Conservation (phyloP, 2,329 filamentous ascomycete species). For the Fusarium fujikuroi region DNA sequence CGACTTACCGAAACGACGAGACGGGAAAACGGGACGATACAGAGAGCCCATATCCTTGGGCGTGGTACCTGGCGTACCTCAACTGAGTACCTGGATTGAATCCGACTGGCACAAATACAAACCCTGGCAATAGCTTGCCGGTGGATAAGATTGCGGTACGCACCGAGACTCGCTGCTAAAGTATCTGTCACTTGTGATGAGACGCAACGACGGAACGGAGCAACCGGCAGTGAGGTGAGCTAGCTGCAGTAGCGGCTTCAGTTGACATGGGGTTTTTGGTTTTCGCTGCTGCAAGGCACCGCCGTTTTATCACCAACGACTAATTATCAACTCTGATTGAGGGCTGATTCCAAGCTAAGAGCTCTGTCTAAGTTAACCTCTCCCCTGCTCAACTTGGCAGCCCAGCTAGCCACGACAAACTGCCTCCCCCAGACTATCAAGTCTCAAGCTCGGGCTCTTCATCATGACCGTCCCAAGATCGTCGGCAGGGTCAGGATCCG, state of each 20-base stretch:
- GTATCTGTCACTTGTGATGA: neutral
- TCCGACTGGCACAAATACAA: slow-evolving; percentile 11
- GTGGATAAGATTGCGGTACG: slow-evolving; percentile 8
- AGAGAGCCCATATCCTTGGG: slow-evolving; percentile 10
- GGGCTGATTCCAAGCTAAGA: neutral
- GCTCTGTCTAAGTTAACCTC: neutral
- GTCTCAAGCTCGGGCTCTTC: slow-evolving; percentile 15
- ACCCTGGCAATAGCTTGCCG: neutral
- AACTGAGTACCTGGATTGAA: neutral
- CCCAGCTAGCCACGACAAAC: neutral
- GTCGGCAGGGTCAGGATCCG: slow-evolving; percentile 23
- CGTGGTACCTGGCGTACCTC: slow-evolving; percentile 7
- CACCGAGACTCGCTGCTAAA: neutral
- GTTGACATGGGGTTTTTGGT: slow-evolving; percentile 23
- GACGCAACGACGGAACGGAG: slow-evolving; percentile 18
- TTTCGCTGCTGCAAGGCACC: slow-evolving; percentile 36
- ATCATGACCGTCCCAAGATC: slow-evolving; percentile 10
- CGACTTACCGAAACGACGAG: neutral
- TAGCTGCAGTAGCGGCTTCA: slow-evolving; percentile 14
- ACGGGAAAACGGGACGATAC: slow-evolving; percentile 7
- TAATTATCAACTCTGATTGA: neutral
- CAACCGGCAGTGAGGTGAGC: slow-evolving; percentile 21
- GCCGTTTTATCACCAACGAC: slow-evolving; percentile 12
- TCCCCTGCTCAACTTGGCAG: neutral
- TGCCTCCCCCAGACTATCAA: neutral